Conservation (phyloP, 768 basidiomycete genomes). For the Lentinula sp. region DNA sequence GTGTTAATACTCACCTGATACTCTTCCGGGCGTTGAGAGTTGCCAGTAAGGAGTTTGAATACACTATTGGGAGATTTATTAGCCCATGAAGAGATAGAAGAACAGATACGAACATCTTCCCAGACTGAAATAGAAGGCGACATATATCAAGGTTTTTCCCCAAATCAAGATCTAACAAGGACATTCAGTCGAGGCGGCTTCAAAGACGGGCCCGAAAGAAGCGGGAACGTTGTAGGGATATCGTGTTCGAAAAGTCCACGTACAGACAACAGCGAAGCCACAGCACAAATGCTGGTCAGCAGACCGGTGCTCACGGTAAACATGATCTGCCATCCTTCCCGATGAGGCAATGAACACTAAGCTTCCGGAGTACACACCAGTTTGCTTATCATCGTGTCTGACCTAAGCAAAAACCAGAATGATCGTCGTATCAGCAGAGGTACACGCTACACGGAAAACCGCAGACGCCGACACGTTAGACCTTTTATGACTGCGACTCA, state of each 20-base stretch:
- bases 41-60: conserved; percentile 49
- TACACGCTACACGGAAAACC: not conserved
- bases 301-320: conserved; percentile 36
- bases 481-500: conserved; percentile 13
- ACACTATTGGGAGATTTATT: conserved; percentile 25
- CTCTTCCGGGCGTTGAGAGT: conserved; percentile 41
- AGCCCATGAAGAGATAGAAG: not conserved
- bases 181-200: not conserved
- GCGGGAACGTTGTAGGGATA: not conserved
- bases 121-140: conserved; percentile 51
- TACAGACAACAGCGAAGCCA: conserved; percentile 35
- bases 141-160: conserved; percentile 48
- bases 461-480: not conserved
- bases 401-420: conserved; percentile 19
- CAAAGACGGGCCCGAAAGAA: not conserved
- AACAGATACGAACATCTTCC: conserved; percentile 34
- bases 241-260: conserved; percentile 9
- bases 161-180: conserved; percentile 36
- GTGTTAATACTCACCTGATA: not conserved
- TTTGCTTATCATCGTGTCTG: conserved; percentile 39
- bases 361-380: conserved; percentile 12
- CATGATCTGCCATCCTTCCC: conserved; percentile 23
- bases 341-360: not conserved
- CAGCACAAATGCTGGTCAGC: conserved; percentile 35
- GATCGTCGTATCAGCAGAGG: conserved; percentile 10